Evolutionary conservation across 768 basidiomycete genomes (phyloP).

Genomic region (Serpula lacrymans): DNA sequence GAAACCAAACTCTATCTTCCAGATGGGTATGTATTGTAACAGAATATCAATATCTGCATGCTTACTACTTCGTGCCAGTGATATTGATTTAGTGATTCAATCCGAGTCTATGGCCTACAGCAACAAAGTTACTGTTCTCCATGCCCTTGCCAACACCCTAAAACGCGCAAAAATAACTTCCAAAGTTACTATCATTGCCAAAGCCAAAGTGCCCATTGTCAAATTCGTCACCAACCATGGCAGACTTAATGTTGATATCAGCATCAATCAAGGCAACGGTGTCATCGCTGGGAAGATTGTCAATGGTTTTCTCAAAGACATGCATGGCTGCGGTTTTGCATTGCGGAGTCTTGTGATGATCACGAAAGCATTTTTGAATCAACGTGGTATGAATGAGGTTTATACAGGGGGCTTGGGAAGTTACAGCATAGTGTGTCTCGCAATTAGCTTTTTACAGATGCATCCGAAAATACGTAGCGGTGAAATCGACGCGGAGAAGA

Average conservation of each 20-base stretch:
- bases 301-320: slow-evolving; percentile 69
- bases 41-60: neutral
- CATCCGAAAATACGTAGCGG: slow-evolving; percentile 90
- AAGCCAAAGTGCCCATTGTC: slow-evolving; percentile 94
- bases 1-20: slow-evolving; percentile 94
- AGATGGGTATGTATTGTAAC: slow-evolving; percentile 59
- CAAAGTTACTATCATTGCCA: slow-evolving; percentile 84
- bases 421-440: slow-evolving; percentile 91
- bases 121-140: slow-evolving; percentile 66
- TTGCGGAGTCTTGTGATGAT: slow-evolving; percentile 83
- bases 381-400: slow-evolving; percentile 97
- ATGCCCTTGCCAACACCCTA: slow-evolving; percentile 74
- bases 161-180: slow-evolving; percentile 72
- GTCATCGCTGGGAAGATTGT: slow-evolving; percentile 75
- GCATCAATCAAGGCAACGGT: slow-evolving; percentile 88
- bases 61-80: slow-evolving; percentile 52
- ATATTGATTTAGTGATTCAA: slow-evolving; percentile 93
- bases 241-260: slow-evolving; percentile 88
- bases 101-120: slow-evolving; percentile 71
- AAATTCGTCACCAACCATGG: slow-evolving; percentile 88
- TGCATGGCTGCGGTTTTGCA: slow-evolving; percentile 56
- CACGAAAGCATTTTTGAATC: slow-evolving; percentile 85
- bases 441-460: slow-evolving; percentile 93
- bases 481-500: slow-evolving; percentile 83
- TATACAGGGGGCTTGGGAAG: slow-evolving; percentile 93